A percentile compares a stretch with the other conserved stretches of the same genome.
Conservation (phyloP, 306 rosid genomes). For the Cucumis cinereus region DNA sequence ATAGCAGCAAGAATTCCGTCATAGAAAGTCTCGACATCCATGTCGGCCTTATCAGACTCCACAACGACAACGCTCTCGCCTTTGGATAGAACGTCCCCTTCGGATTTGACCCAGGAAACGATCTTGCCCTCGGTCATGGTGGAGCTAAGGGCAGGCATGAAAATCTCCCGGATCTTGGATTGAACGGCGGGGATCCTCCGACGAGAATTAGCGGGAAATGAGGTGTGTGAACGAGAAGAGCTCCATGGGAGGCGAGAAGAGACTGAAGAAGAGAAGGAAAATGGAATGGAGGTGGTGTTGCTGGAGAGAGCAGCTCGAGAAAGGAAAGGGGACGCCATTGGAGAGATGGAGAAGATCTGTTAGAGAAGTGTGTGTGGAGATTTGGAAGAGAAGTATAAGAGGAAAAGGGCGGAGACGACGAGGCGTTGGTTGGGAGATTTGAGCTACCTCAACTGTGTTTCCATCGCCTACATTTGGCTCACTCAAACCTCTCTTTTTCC, state of each 20-base stretch:
- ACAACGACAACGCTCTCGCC: conserved; percentile 93
- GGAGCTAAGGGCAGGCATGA: conserved; percentile 98
- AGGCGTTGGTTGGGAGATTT: conserved; percentile 25
- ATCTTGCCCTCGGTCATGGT: conserved; percentile 98
- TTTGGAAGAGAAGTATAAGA: neutral
- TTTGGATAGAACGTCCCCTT: conserved; percentile 74
- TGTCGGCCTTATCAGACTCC: conserved; percentile 85
- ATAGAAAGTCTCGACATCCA: conserved; percentile 88
- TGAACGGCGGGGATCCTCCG: conserved; percentile 34
- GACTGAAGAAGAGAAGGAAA: conserved; percentile 53
- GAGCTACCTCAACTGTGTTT: conserved; percentile 25
- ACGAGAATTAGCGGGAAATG: conserved; percentile 25
- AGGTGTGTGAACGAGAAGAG: conserved; percentile 9
- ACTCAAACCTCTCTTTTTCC: neutral
- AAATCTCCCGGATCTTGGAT: conserved; percentile 82
- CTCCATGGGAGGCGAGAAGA: conserved; percentile 34
- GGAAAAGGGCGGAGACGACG: conserved; percentile 42
- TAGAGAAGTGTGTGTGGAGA: neutral
- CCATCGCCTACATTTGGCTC: conserved; percentile 26
- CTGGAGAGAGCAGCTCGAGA: conserved; percentile 12
- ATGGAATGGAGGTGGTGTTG: conserved; percentile 14
- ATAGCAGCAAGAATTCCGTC: conserved; percentile 84
- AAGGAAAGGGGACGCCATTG: conserved; percentile 30
- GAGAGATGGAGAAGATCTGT: neutral
- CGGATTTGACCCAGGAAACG: conserved; percentile 87